phyloP scores from a whole-genome alignment of 1,284 basidiomycete genomes.

The Quambalaria eucalypti region DNA sequence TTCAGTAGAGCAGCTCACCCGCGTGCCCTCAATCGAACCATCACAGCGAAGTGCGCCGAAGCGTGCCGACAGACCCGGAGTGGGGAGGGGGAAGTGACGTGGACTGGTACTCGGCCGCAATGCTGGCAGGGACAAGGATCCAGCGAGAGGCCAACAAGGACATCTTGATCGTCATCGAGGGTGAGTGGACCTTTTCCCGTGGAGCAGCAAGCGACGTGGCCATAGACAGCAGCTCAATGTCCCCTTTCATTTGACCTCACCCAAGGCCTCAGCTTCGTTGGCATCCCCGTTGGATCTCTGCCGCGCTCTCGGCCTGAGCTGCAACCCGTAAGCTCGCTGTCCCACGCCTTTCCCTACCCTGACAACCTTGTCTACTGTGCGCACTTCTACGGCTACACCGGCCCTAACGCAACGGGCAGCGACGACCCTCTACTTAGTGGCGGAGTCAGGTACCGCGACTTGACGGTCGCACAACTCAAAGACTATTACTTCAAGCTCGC shows the following conservation, averaged over 20 bases:
- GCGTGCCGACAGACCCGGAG: constrained; percentile 3
- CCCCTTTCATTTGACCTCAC: not conserved
- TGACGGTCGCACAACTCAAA: not conserved
- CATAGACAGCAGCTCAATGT: not conserved
- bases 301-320: constrained; percentile 9
- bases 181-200: too few species aligned
- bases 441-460: constrained; percentile 11
- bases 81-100: constrained; percentile 7
- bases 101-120: constrained; percentile 10
- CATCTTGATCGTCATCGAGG: constrained; percentile 11
- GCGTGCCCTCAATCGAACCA: not conserved
- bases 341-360: constrained; percentile 6
- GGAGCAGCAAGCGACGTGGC: not conserved
- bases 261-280: constrained; percentile 13
- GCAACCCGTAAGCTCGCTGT: constrained; percentile 3
- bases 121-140: constrained; percentile 5
- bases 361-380: constrained; percentile 14
- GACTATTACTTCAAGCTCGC: not conserved
- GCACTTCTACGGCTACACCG: constrained; percentile 13
- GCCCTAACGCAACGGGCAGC: constrained; percentile 9
- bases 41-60: constrained; percentile 4
- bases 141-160: constrained; percentile 9
- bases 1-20: not conserved
- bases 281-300: constrained; percentile 4
- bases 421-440: constrained; percentile 5